A percentile compares a stretch with the other conserved stretches of the same genome.
Evolutionary conservation across 2,329 filamentous ascomycete species (phyloP).

Genomic region (Nakataea oryzae): DNA sequence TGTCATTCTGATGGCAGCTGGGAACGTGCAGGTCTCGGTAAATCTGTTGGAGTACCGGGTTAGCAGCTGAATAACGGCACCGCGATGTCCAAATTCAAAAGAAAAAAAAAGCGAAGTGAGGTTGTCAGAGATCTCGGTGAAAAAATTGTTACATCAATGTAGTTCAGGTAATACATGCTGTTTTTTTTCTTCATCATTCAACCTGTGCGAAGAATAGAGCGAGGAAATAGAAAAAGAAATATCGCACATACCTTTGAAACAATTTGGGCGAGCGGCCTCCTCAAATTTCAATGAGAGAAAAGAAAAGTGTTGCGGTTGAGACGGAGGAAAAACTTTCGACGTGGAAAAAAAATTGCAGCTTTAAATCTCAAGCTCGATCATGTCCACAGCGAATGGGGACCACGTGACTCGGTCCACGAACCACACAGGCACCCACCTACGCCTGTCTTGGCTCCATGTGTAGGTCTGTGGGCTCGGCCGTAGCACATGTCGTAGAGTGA

Average conservation of each 20-base stretch:
- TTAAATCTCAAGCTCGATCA: not conserved
- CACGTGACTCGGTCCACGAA: not conserved
- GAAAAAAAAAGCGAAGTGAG: not conserved
- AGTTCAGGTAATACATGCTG: constrained; percentile 33
- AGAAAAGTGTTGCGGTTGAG: not conserved
- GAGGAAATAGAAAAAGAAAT: not conserved
- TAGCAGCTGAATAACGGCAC: not conserved
- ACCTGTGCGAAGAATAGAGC: constrained; percentile 2
- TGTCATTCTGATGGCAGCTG: constrained; percentile 18
- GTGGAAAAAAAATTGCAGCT: not conserved
- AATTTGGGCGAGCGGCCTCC: not conserved
- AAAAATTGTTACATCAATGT: constrained; percentile 44
- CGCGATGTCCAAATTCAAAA: not conserved
- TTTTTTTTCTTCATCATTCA: constrained; percentile 20
- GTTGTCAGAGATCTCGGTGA: constrained; percentile 64
- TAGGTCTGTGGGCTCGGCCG: not conserved
- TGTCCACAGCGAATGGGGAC: not conserved
- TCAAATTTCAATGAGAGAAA: not conserved
- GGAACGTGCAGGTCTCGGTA: not conserved
- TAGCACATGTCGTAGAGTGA: not conserved
- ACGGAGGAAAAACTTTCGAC: not conserved
- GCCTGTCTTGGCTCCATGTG: not conserved
- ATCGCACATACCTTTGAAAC: constrained; percentile 2
- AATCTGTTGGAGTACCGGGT: not conserved
- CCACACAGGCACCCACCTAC: not conserved